Evolutionary conservation across 176 grass and related monocot genomes (phyloP).

Genomic region (Tillandsia leiboldiana): DNA sequence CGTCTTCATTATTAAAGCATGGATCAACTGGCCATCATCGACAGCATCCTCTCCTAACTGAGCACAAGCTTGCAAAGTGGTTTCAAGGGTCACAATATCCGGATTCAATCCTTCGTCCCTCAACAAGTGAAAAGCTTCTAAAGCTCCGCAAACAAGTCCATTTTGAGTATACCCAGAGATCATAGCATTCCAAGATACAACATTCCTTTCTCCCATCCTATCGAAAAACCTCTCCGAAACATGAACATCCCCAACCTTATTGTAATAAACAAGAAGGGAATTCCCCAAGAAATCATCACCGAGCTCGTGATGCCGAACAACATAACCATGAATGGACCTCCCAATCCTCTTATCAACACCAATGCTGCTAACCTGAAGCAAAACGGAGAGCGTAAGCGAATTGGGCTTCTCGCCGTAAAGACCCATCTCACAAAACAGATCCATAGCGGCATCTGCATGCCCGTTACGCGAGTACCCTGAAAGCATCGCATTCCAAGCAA

Average conservation of each 20-base stretch:
- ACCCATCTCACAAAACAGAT: conserved; percentile 4
- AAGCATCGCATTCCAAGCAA: conserved; percentile 20
- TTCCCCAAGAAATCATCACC: conserved; percentile 17
- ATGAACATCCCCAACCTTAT: conserved; percentile 10
- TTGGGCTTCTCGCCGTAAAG: conserved; percentile 11
- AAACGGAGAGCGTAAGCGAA: conserved; percentile 11
- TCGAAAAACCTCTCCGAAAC: conserved; percentile 11
- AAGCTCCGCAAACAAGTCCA: conserved; percentile 9
- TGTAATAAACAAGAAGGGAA: conserved; percentile 24
- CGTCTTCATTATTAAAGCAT: conserved; percentile 3
- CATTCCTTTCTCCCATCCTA: conserved; percentile 8
- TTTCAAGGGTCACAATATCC: conserved; percentile 5
- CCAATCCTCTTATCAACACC: background rate
- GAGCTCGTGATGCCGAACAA: conserved; percentile 8
- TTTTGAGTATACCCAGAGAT: conserved; percentile 4
- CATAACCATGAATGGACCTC: conserved; percentile 7
- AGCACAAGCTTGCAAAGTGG: conserved; percentile 11
- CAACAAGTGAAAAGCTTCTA: conserved; percentile 8
- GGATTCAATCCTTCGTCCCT: background rate
- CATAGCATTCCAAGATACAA: conserved; percentile 21
- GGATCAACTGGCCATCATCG: background rate
- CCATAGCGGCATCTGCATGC: background rate
- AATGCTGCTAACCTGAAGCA: conserved; percentile 14
- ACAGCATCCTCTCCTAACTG: conserved; percentile 6
- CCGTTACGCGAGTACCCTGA: conserved; percentile 2